phyloP scores from a whole-genome alignment of 768 basidiomycete species.

The Pisolithus albus region DNA sequence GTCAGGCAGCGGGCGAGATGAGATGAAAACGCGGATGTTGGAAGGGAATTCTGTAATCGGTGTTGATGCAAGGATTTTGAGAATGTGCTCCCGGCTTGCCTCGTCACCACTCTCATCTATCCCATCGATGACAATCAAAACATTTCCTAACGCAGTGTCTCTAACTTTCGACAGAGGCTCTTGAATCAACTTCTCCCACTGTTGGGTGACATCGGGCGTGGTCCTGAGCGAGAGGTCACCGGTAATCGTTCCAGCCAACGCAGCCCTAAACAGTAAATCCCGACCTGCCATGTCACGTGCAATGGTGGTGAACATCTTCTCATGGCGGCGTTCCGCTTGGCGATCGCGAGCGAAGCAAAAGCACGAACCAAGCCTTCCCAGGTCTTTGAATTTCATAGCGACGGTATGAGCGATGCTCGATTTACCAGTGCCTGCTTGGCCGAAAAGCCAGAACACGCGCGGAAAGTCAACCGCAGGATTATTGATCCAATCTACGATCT shows the following conservation, averaged over 20 bases:
- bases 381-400: slow-evolving; percentile 7
- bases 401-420: slow-evolving; percentile 6
- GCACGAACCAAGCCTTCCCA: slow-evolving; percentile 9
- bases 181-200: slow-evolving; percentile 16
- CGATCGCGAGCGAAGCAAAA: slow-evolving; percentile 6
- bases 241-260: neutral
- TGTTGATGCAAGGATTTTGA: slow-evolving; percentile 4
- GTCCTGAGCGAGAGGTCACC: neutral
- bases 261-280: neutral
- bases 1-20: neutral
- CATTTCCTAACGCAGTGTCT: slow-evolving; percentile 6
- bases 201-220: neutral
- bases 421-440: slow-evolving; percentile 22
- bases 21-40: slow-evolving; percentile 4
- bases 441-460: slow-evolving; percentile 17
- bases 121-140: slow-evolving; percentile 23
- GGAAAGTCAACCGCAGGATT: slow-evolving; percentile 1
- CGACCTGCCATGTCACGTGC: neutral
- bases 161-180: slow-evolving; percentile 9
- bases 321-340: slow-evolving; percentile 2
- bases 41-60: neutral
- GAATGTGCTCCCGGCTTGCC: slow-evolving; percentile 6
- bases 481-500: slow-evolving; percentile 22
- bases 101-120: slow-evolving; percentile 12
- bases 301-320: slow-evolving; percentile 11